Evolutionary conservation across 352 stramenopile species (phyloP).

Genomic region (Phytophthora brassicae): DNA sequence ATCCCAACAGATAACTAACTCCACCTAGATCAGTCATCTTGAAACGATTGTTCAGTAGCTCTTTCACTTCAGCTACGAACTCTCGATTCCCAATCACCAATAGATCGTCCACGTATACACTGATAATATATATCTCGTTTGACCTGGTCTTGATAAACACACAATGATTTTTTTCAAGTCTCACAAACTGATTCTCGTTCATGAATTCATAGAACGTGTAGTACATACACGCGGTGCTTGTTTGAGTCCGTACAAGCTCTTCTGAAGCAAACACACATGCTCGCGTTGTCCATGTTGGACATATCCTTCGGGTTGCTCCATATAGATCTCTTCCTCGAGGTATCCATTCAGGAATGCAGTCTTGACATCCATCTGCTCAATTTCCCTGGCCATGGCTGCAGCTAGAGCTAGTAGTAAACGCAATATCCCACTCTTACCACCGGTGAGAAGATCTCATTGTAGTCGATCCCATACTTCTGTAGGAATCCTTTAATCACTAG

Average conservation of each 20-base stretch:
- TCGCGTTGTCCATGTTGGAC: neutral
- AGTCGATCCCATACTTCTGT: no score
- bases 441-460: no score
- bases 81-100: neutral
- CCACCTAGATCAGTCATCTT: constrained; percentile 10
- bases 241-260: constrained; percentile 22
- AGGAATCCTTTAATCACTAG: neutral
- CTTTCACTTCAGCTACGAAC: neutral
- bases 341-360: constrained; percentile 24
- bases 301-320: constrained; percentile 19
- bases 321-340: constrained; percentile 26
- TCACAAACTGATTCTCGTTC: no score
- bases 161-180: no score
- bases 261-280: constrained; percentile 2
- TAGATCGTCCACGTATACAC: constrained; percentile 25
- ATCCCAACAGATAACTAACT: neutral
- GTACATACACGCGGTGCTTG: constrained; percentile 8
- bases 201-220: neutral
- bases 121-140: neutral
- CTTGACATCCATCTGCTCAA: constrained; percentile 32
- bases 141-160: no score
- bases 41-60: constrained; percentile 11
- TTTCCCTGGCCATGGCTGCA: neutral
- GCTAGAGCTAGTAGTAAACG: no score
- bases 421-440: no score